Evolutionary conservation across 2,329 filamentous ascomycete species (phyloP).

Genomic region (Magnaporthiopsis rhizophila): DNA sequence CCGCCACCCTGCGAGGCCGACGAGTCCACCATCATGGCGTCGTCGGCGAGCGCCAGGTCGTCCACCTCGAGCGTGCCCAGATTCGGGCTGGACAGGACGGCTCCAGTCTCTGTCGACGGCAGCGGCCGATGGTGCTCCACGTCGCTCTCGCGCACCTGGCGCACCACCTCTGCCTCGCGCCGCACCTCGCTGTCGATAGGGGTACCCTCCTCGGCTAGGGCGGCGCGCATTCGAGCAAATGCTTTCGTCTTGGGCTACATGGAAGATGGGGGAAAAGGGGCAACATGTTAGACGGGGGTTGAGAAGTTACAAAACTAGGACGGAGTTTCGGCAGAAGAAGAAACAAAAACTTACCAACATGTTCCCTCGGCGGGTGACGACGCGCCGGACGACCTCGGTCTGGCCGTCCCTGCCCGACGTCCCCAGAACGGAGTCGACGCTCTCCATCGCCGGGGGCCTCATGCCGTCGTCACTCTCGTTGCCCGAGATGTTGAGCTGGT

Average conservation of each 20-base stretch:
- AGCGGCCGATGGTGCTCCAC: conserved; percentile 46
- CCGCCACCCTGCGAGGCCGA: conserved; percentile 27
- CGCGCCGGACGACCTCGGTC: conserved; percentile 70
- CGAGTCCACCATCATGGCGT: conserved; percentile 56
- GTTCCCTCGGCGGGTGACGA: conserved; percentile 81
- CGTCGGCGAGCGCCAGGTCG: conserved; percentile 52
- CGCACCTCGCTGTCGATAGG: conserved; percentile 84
- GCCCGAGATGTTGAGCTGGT: conserved; percentile 74
- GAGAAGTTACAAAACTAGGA: not conserved
- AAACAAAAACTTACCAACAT: conserved; percentile 62
- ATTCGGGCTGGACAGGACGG: conserved; percentile 58
- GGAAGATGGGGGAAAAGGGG: no score
- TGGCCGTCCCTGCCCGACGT: conserved; percentile 46
- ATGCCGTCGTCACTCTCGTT: conserved; percentile 71
- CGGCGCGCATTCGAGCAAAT: conserved; percentile 87
- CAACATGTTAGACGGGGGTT: not conserved
- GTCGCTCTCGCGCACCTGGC: conserved; percentile 88
- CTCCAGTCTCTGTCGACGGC: conserved; percentile 42
- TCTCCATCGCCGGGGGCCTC: conserved; percentile 34
- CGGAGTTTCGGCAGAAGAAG: not conserved
- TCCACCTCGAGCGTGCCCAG: conserved; percentile 51
- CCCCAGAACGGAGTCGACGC: conserved; percentile 33
- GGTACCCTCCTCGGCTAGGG: conserved; percentile 77
- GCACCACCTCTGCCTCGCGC: conserved; percentile 89
- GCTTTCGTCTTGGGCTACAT: conserved; percentile 86